Percentiles rank a stretch among this genome's conserved stretches.
Conservation (phyloP, 2,329 filamentous ascomycete species). For the Talaromyces verruculosus region DNA sequence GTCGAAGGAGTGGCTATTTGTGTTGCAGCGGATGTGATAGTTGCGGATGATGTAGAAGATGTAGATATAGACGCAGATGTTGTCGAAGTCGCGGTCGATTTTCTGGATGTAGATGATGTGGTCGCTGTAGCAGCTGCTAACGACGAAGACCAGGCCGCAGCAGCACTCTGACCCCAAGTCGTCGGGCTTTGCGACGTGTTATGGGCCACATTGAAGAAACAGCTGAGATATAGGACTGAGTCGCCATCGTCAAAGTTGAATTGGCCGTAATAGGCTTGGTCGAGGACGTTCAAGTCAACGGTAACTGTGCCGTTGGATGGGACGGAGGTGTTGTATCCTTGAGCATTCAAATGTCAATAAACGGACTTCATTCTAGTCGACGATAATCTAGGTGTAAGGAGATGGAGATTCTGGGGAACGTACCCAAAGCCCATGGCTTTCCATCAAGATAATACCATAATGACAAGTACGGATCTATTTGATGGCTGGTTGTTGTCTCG, state of each 20-base stretch:
- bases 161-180: slow-evolving; percentile 9
- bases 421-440: slow-evolving; percentile 8
- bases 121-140: slow-evolving; percentile 3
- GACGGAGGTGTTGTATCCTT: slow-evolving; percentile 20
- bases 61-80: not conserved
- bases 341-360: not conserved
- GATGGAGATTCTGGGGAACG: not conserved
- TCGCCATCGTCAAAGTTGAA: slow-evolving; percentile 14
- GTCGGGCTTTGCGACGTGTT: not conserved
- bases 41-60: not conserved
- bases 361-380: not conserved
- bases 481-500: not conserved
- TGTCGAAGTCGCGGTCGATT: not conserved
- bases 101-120: not conserved
- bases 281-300: slow-evolving; percentile 15
- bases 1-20: not conserved
- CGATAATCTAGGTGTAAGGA: not conserved
- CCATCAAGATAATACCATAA: slow-evolving; percentile 19
- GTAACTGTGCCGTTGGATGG: slow-evolving; percentile 13
- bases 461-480: not conserved
- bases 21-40: not conserved
- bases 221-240: slow-evolving; percentile 9
- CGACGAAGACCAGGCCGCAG: slow-evolving; percentile 1
- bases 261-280: slow-evolving; percentile 15
- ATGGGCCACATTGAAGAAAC: slow-evolving; percentile 14